A percentile compares a stretch with the other conserved stretches of the same genome.
phyloP scores from a whole-genome alignment of 139 green algal genomes.

The Zygnema circumcarinatum region DNA sequence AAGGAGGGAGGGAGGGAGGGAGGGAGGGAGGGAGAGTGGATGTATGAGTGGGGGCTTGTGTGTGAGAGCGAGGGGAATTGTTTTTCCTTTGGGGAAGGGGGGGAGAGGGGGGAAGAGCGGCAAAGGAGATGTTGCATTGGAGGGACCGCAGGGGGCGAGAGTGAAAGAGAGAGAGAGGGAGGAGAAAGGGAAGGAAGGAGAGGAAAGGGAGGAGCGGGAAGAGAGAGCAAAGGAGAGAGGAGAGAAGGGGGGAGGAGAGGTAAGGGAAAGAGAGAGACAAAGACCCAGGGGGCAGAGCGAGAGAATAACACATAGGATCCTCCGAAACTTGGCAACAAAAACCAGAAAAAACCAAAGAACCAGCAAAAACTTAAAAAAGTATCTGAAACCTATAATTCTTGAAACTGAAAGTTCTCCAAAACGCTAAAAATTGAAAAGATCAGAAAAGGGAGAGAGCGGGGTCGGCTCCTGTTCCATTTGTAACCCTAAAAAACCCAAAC shows the following conservation, averaged over 20 bases:
- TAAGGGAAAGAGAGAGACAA: background rate
- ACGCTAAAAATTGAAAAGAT: too few relatives aligned
- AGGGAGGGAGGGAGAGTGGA: background rate
- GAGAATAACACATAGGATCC: too few relatives aligned
- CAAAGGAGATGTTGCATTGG: too few relatives aligned
- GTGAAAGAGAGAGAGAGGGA: background rate
- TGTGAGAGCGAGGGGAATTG: background rate
- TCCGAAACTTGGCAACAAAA: too few relatives aligned
- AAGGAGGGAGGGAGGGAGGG: background rate
- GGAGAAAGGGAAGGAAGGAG: background rate
- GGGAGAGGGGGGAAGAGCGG: background rate
- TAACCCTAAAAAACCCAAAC: too few relatives aligned
- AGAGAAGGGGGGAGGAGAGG: background rate
- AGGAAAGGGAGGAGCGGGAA: background rate
- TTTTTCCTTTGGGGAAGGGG: too few relatives aligned
- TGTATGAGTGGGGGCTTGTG: background rate
- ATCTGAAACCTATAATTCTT: too few relatives aligned
- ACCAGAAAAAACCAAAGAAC: too few relatives aligned
- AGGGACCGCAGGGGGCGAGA: background rate
- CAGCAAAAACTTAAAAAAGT: too few relatives aligned
- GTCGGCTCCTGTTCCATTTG: too few relatives aligned
- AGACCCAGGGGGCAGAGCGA: background rate
- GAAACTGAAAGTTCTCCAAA: too few relatives aligned
- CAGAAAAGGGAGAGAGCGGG: too few relatives aligned
- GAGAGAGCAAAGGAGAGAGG: background rate